Conservation (phyloP, 805 yeast genomes). For the Nakazawaea wyomingensis region DNA sequence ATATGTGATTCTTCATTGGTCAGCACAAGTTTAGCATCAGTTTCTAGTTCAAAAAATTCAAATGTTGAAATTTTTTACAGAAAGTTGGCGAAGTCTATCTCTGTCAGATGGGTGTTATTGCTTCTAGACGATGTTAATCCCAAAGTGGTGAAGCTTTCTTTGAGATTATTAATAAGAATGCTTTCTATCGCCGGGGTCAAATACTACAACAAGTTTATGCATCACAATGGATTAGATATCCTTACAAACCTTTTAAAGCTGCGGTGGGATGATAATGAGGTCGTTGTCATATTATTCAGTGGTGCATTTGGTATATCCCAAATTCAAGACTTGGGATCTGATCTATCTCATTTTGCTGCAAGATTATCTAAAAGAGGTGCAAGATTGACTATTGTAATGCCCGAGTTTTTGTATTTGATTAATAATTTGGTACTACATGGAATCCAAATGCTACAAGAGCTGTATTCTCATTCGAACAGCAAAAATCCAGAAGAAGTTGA, state of each 20-base stretch:
- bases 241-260: slow-evolving; percentile 38
- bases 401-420: slow-evolving; percentile 33
- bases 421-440: slow-evolving; percentile 17
- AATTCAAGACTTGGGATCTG: slow-evolving; percentile 14
- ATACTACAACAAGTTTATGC: slow-evolving; percentile 43
- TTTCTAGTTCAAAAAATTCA: not conserved
- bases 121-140: slow-evolving; percentile 38
- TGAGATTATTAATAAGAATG: slow-evolving; percentile 43
- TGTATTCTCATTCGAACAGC: not conserved
- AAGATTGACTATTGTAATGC: slow-evolving; percentile 27
- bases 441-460: slow-evolving; percentile 1
- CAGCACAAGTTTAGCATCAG: slow-evolving; percentile 23
- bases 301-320: slow-evolving; percentile 42
- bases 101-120: slow-evolving; percentile 62
- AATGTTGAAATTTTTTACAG: slow-evolving; percentile 25
- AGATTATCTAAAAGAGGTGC: slow-evolving; percentile 16
- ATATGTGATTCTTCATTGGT: slow-evolving; percentile 31
- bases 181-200: slow-evolving; percentile 41
- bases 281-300: slow-evolving; percentile 36
- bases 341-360: slow-evolving; percentile 14
- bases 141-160: slow-evolving; percentile 32
- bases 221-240: slow-evolving; percentile 46
- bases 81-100: slow-evolving; percentile 46
- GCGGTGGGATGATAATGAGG: slow-evolving; percentile 44
- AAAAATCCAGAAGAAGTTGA: not conserved